Evolutionary conservation across 176 grass and related monocot species (phyloP).

Genomic region (Musa troglodytarum): DNA sequence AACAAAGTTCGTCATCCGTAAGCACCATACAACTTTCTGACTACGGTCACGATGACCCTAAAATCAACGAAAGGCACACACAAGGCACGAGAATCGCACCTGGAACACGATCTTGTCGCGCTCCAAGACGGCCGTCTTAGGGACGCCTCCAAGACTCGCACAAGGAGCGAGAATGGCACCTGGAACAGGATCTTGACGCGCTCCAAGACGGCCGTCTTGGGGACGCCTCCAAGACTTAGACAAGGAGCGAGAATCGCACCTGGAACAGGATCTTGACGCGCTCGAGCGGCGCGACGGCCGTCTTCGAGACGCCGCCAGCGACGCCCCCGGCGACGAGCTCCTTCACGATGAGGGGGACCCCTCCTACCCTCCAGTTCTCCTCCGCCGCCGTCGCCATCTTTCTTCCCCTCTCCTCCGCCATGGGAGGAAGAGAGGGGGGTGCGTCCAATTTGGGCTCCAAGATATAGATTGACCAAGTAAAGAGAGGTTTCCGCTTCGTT

Average conservation of each 20-base stretch:
- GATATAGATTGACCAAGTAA: background rate
- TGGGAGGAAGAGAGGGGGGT: conserved; percentile 11
- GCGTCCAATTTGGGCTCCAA: background rate
- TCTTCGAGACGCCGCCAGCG: conserved; percentile 77
- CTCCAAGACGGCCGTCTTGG: conserved; percentile 77
- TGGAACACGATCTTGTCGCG: conserved; percentile 96
- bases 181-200: conserved; percentile 97
- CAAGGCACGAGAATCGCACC: conserved; percentile 18
- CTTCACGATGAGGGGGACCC: conserved; percentile 63
- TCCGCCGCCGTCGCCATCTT: conserved; percentile 10
- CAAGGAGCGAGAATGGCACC: conserved; percentile 18
- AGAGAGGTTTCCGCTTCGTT: background rate
- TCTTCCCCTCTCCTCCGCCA: conserved; percentile 14
- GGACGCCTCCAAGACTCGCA: conserved; percentile 34
- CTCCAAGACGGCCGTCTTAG: conserved; percentile 78
- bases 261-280: conserved; percentile 97
- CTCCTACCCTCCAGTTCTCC: background rate
- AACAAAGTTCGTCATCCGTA: too few relatives aligned
- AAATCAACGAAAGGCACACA: background rate
- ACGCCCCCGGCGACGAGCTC: conserved; percentile 81
- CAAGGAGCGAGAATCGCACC: conserved; percentile 19
- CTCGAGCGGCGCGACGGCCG: conserved; percentile 81
- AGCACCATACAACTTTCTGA: background rate
- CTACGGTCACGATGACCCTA: background rate
- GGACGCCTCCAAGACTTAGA: conserved; percentile 34